Evolutionary conservation across 176 grass and related monocot genomes (phyloP).

Genomic region (Bolboschoenus planiculmis): DNA sequence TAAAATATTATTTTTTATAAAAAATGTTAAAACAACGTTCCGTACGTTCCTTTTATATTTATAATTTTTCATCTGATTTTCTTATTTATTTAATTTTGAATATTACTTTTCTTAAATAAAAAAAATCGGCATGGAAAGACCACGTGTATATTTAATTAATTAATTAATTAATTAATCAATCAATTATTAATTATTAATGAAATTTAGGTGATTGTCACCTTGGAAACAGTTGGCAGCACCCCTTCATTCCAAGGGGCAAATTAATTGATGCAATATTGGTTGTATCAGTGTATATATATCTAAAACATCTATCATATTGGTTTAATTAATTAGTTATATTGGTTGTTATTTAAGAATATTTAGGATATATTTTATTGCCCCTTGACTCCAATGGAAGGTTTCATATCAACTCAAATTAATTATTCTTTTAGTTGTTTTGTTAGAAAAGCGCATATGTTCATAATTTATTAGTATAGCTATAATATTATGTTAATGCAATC

Average conservation of each 20-base stretch:
- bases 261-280: not conserved
- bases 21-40: no score
- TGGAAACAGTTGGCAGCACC: not conserved
- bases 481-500: not conserved
- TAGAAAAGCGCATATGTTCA: no score
- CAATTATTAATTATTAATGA: not conserved
- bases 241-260: not conserved
- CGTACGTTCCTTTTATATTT: no score
- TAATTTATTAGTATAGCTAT: no score
- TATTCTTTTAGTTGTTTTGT: no score
- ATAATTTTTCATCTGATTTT: no score
- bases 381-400: not conserved
- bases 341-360: not conserved
- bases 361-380: not conserved
- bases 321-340: not conserved
- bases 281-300: not conserved
- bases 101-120: no score
- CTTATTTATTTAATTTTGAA: no score
- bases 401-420: no score
- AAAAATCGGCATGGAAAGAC: no score
- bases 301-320: not conserved
- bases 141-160: no score
- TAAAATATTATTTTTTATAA: no score
- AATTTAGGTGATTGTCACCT: not conserved
- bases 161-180: not conserved